Percentiles rank a stretch among this genome's conserved stretches.
Evolutionary conservation across 106 monocot species (phyloP).

Genomic region (Agapanthus africanus): DNA sequence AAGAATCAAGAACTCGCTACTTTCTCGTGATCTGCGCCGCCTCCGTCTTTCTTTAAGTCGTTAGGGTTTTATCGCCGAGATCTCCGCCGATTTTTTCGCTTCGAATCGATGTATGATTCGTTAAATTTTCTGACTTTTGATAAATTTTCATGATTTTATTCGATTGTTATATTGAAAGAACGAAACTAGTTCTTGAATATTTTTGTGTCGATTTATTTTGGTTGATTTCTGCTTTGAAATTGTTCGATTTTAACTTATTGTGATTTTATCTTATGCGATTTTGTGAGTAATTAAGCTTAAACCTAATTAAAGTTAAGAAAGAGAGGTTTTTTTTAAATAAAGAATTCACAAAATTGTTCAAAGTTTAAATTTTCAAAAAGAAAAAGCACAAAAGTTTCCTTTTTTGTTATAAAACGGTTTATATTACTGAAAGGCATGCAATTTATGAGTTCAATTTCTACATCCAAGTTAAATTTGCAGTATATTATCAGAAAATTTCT

Average conservation of each 20-base stretch:
- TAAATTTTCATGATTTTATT: neutral
- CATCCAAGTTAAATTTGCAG: neutral
- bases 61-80: conserved; percentile 2
- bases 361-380: no score
- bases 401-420: neutral
- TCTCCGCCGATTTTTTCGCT: neutral
- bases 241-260: neutral
- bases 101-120: neutral
- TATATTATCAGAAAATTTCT: neutral
- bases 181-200: neutral
- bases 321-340: no score
- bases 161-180: neutral
- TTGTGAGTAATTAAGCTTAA: neutral
- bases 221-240: neutral
- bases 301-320: neutral
- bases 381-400: no score
- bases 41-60: conserved; percentile 24
- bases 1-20: conserved; percentile 15
- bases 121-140: neutral
- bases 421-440: neutral
- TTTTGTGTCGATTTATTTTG: neutral
- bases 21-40: conserved; percentile 30
- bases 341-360: no score
- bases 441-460: neutral
- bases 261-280: neutral